Evolutionary conservation across 2,329 filamentous ascomycete species (phyloP), one percentile per base, ranked within the genome.

Genomic region (Penicillium sp.): DNA sequence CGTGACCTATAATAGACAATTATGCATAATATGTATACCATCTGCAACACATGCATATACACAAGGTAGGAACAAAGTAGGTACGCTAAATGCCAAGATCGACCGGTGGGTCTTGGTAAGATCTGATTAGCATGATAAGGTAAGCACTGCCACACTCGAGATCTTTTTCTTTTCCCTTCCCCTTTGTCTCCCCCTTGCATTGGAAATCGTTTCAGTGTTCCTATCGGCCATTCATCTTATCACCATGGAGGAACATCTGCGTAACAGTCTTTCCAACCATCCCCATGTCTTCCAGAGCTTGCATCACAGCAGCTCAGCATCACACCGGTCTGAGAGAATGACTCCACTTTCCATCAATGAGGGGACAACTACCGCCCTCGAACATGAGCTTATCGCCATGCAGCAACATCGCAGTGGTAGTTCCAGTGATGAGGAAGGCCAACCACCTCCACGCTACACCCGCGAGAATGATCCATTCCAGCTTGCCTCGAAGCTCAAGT

Each of bases 391-490:
- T 46, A 43, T 53, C 32, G 48, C 57, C 34, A 41, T 45, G 16
- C 56, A 63, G 1, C 64, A 67, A 19, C 67, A 71, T 29, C 65
- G 59, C 18, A 43, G 34, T 29, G 53, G 35, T 45, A 53, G 42
- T 19, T 53, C 63, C 58, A 65, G 62, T 39, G 79, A 81, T 57
- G 71, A 79, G 53, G 79, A 82, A 65, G 67, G 69, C n/a, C 70
- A 72, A 39, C 65, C 68, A 10, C 72, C 74, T 0, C 85, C 87
- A 0, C 79, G 78, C 8, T 83, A 86, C 65, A 83, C 79, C 18
- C 72, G 74, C 26, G 84, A 86, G 61, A 88, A 84, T 66, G 93
- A 97, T 65, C 93, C 93, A 0, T 94, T 91, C 73, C 84, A 86
- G 51, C 85, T 97, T 4, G 85, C 89, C 0, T 83, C 84, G 2